phyloP scores from a whole-genome alignment of 2,329 filamentous ascomycete genomes.

The Sodiomyces alkalinus region DNA sequence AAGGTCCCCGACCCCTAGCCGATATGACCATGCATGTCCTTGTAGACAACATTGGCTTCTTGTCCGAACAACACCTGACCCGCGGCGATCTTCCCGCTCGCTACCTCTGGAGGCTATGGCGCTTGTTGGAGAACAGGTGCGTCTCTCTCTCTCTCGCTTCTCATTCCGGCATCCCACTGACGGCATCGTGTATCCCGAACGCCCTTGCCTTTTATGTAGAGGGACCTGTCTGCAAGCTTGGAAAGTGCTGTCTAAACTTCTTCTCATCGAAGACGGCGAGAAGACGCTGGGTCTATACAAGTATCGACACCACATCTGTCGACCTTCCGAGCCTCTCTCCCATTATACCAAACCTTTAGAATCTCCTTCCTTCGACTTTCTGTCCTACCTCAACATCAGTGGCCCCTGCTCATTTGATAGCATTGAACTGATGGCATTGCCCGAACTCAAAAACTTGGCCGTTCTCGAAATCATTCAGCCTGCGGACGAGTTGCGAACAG shows the following conservation, averaged over 20 bases:
- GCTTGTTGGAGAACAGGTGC: conserved; percentile 23
- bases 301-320: conserved; percentile 23
- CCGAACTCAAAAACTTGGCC: conserved; percentile 28
- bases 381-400: conserved; percentile 25
- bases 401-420: conserved; percentile 18
- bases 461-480: conserved; percentile 30
- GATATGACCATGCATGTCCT: conserved; percentile 23
- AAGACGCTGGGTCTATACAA: conserved; percentile 21
- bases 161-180: not conserved
- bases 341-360: conserved; percentile 22
- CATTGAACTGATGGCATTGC: conserved; percentile 23
- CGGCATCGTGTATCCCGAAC: too few species aligned
- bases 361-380: conserved; percentile 21
- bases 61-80: conserved; percentile 16
- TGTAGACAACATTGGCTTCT: conserved; percentile 19
- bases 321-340: conserved; percentile 16
- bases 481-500: conserved; percentile 10
- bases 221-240: conserved; percentile 23
- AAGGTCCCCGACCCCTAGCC: conserved; percentile 20
- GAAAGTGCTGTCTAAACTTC: conserved; percentile 21
- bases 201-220: conserved; percentile 7
- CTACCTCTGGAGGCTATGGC: conserved; percentile 22
- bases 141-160: conserved; percentile 8
- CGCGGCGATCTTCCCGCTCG: conserved; percentile 16
- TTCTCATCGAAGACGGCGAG: conserved; percentile 15